Evolutionary conservation across 1,284 basidiomycete species (phyloP), one percentile per base, ranked within the genome.

Genomic region (Cryptococcus sp.): DNA sequence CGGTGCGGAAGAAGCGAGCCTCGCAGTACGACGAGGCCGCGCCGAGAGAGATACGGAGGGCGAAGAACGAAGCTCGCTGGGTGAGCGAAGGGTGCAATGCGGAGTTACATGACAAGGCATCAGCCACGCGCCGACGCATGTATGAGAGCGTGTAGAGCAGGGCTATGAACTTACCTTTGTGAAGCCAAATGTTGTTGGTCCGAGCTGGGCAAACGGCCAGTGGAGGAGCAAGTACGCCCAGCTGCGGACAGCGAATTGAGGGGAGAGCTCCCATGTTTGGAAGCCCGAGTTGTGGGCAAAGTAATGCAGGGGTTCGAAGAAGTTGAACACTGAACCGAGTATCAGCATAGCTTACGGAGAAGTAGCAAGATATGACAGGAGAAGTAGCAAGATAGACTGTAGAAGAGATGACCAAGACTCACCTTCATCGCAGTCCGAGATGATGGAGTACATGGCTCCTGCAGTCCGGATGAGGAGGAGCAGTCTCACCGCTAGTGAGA

Each of bases 381-480:
- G 25, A 38, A 49, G 8, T 47, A 25, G 19, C 3, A 38, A 5
- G 11, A 25, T 27, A 27, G 19, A 42, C 46, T 13, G 40, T 31
- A 13, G 11, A 31, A 56, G 31, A 8, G 3, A 41, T 52, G 54
- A 16, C 5, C 2, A 39, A 20, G 17, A 64, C 81, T 60, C 60
- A 93, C 93, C 91, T 85, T 99, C 96, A 72, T 99, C 96, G 69
- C 96, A 99, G 76, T 99, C 96, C 65, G 88, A 85, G 61, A 97
- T 91, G 67, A 93, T 90, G n/a, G 88, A 86, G 74, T 94, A 98
- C 91, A 97, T 95, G 3, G 93, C 95, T 3, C 86, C 88, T n/a
- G 85, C 81, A 47, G 94, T 84, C 25, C 95, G 86, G 19, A 94
- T 77, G 44, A 98, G 84, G 50, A 96, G 80, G 45, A 98, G 78